Evolutionary conservation across 495 filamentous ascomycete genomes (phyloP).

Genomic region (Penicillium longicatenatum): DNA sequence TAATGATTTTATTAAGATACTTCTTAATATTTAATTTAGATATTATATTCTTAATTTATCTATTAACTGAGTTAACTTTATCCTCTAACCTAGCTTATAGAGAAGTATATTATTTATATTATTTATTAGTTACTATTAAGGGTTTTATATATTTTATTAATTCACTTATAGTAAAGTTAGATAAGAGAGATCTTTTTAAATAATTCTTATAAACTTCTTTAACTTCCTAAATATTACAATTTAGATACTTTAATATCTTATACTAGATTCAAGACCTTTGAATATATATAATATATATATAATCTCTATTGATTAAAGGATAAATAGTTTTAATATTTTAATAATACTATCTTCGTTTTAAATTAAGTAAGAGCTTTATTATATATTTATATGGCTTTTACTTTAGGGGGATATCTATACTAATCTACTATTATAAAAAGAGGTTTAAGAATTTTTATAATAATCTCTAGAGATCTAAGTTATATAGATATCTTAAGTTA

Average conservation of each 20-base stretch:
- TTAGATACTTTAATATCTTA: slow-evolving; percentile 15
- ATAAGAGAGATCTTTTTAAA: not conserved
- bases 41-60: slow-evolving; percentile 9
- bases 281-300: slow-evolving; percentile 2
- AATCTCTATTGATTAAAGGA: no score
- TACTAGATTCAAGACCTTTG: slow-evolving; percentile 11
- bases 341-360: not conserved
- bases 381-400: slow-evolving; percentile 1
- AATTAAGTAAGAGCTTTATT: slow-evolving; percentile 15
- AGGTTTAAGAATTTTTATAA: no score
- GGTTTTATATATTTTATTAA: slow-evolving; percentile 10
- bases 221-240: slow-evolving; percentile 5
- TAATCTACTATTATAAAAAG: slow-evolving; percentile 8
- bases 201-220: slow-evolving; percentile 10
- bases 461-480: no score
- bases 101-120: slow-evolving; percentile 6
- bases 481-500: no score
- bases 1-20: slow-evolving; percentile 5
- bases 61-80: slow-evolving; percentile 7
- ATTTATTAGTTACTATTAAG: slow-evolving; percentile 4
- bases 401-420: slow-evolving; percentile 9
- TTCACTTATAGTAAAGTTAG: slow-evolving; percentile 1
- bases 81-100: not conserved
- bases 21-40: slow-evolving; percentile 14
- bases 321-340: no score